Percentiles rank a stretch among this genome's conserved stretches.
Conservation (phyloP, 2,329 filamentous ascomycete genomes). For the Cladosporium sp. region DNA sequence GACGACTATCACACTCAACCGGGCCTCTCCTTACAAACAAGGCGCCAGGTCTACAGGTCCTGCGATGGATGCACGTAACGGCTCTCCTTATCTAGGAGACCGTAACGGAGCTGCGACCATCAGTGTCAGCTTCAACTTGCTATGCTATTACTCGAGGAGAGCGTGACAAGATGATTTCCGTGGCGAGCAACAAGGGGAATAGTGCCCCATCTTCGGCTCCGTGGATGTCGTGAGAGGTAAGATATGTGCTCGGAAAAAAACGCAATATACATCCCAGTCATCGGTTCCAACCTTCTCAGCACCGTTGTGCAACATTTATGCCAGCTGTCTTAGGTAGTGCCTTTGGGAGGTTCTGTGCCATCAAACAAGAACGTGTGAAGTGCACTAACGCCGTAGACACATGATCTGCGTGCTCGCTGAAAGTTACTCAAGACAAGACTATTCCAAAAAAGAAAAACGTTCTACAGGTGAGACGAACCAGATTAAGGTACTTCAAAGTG, state of each 20-base stretch:
- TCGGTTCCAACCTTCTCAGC: not conserved
- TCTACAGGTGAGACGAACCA: not conserved
- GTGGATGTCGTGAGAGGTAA: no score
- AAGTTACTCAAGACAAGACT: not conserved
- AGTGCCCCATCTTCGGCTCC: no score
- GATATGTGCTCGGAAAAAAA: no score
- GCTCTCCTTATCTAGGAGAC: not conserved
- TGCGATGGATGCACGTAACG: no score
- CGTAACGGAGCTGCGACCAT: not conserved
- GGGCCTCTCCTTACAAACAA: not conserved
- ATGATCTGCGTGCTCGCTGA: not conserved
- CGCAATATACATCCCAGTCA: not conserved
- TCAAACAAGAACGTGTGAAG: not conserved
- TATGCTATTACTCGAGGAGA: not conserved
- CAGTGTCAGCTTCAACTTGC: not conserved
- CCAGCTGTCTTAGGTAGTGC: no score
- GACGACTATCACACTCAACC: no score
- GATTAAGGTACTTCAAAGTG: not conserved
- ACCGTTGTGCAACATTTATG: not conserved
- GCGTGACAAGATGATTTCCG: no score
- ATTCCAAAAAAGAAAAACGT: not conserved
- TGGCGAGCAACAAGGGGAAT: no score
- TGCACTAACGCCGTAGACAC: not conserved
- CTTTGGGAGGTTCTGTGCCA: not conserved
- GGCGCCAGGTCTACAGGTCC: no score